Evolutionary conservation across 2,329 filamentous ascomycete genomes (phyloP).

Genomic region (Xylariales sp.): DNA sequence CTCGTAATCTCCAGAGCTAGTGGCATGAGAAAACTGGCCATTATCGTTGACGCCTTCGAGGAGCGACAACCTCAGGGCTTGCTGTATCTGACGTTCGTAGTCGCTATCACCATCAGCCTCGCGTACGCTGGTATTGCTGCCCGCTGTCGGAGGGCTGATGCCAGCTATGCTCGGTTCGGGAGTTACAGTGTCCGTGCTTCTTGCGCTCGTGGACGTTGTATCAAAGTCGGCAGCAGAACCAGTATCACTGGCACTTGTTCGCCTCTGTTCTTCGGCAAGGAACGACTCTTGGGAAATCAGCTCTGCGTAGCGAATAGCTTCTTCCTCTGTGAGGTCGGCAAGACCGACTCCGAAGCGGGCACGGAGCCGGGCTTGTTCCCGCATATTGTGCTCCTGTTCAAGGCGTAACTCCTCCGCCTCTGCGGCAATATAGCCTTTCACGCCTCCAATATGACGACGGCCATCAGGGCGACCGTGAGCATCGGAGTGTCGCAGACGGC

Average conservation of each 20-base stretch:
- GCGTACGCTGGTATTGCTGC: constrained; percentile 16
- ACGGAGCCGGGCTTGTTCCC: constrained; percentile 66
- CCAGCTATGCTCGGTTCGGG: constrained; percentile 50
- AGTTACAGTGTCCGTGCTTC: constrained; percentile 43
- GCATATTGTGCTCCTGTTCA: constrained; percentile 63
- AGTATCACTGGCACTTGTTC: constrained; percentile 44
- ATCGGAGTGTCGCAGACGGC: constrained; percentile 67
- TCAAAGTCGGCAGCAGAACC: constrained; percentile 46
- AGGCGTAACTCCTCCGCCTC: constrained; percentile 76
- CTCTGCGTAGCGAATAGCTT: constrained; percentile 60
- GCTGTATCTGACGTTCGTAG: constrained; percentile 58
- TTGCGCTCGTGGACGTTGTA: constrained; percentile 25
- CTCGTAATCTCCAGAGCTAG: constrained; percentile 45
- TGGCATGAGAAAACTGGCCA: constrained; percentile 38
- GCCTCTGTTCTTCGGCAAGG: constrained; percentile 50
- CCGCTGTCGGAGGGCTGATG: constrained; percentile 25
- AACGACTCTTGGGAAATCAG: constrained; percentile 62
- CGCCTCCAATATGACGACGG: constrained; percentile 58
- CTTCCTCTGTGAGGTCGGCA: constrained; percentile 60
- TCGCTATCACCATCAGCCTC: constrained; percentile 43
- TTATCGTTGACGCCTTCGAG: constrained; percentile 49
- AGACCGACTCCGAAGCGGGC: constrained; percentile 83
- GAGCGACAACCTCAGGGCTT: constrained; percentile 58
- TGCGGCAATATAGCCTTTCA: constrained; percentile 80
- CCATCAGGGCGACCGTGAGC: constrained; percentile 45